Percentiles rank a stretch among this genome's conserved stretches.
phyloP scores from a whole-genome alignment of 192 early-diverging fungal genomes.

The Coemansia sp. region DNA sequence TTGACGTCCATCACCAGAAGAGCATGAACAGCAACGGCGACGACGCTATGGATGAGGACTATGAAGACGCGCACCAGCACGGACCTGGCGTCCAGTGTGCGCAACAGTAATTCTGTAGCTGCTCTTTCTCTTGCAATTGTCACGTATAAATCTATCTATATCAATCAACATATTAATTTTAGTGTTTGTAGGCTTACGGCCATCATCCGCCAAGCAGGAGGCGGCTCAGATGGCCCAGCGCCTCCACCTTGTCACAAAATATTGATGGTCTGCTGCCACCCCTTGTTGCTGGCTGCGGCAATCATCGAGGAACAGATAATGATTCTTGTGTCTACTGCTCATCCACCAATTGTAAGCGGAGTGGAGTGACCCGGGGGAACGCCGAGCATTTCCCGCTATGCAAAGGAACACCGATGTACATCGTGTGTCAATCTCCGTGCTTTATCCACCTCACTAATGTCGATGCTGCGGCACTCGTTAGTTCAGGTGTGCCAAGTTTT shows the following conservation, averaged over 20 bases:
- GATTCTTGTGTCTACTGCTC: not conserved
- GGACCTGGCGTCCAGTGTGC: constrained; percentile 92
- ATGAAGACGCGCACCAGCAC: constrained; percentile 67
- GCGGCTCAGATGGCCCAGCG: not conserved
- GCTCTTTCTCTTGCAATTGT: not conserved
- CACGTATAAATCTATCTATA: not conserved
- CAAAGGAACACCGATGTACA: not conserved
- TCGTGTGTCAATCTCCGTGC: not conserved
- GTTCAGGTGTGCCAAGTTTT: no score
- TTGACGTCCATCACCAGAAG: constrained; percentile 75
- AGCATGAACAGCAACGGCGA: constrained; percentile 50
- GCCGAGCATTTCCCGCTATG: not conserved
- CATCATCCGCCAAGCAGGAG: not conserved
- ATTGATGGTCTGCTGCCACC: not conserved
- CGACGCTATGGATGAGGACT: constrained; percentile 61
- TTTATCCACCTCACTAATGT: not conserved
- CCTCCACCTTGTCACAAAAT: not conserved
- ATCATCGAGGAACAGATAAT: not conserved
- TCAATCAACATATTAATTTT: not conserved
- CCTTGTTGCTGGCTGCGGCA: not conserved
- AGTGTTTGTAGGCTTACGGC: not conserved
- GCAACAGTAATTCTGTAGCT: constrained; percentile 73
- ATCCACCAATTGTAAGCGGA: not conserved
- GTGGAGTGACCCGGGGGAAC: not conserved
- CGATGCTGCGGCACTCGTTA: not conserved